Base-by-base conservation (phyloP, 768 basidiomycete species). In the Fomitopsis pulvina region DNA sequence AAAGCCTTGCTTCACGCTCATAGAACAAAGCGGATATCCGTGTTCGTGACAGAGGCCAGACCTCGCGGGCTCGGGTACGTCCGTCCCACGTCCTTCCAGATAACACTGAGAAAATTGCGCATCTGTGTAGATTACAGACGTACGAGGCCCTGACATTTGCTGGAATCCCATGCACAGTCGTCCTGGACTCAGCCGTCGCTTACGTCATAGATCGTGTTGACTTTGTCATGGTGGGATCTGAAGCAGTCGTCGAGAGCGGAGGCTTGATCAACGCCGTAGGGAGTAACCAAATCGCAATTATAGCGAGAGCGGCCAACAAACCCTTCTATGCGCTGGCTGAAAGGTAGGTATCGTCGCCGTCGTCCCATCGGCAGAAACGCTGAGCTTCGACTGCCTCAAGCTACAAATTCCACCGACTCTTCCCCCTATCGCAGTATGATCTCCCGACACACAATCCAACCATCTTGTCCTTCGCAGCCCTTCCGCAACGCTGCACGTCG, bases 201-300 rank as follows among this genome's bases (percentile, higher is more conserved):
- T 98, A 97, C 70, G 83, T 91, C 58, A 97, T 99, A 87, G 91
- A 95, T 56, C 85, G 88, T 58, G 92, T 95, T 18, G 91, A 95
- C 66, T 87, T 95, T 65, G 88, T 95, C 44, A 78, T 99, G 42
- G 93, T 98, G 34, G 96, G 96, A 27, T 93, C 93, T 34, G 96
- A 99, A 71, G 96, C 94, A 7, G 94, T 99, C 24, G 95, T 96
- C 4, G 96, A 98, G 68, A 92, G 89, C 54, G 96, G 96, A 39
- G 91, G 93, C 3, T 71, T 92, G 52, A 81, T 94, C 58, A 93
- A 93, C 63, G 90, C 87, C 45, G 87, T 98, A 30, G 95, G 95
- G 37, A 92, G 92, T 60, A 93, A 91, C 67, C 92, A 96, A 69
- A 92, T 97, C 58, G 95, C 96, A 3, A 87, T 96, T 62, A 90